These are phyloP conservation scores for Farysia itapuensis DNA, from an alignment of 1,284 basidiomycete species.

Conservation along the genomic window DNA sequence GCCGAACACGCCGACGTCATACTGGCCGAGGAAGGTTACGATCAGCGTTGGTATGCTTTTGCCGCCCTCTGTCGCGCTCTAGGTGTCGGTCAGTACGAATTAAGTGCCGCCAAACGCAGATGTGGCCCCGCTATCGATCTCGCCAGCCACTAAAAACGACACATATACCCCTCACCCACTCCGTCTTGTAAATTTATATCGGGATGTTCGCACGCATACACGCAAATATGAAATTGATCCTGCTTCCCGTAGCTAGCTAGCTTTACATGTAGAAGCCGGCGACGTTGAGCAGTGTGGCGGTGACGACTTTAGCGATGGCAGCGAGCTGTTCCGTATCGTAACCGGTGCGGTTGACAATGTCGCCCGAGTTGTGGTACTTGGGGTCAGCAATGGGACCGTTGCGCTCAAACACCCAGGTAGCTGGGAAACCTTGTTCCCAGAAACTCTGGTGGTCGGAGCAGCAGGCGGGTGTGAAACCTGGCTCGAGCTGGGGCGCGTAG, in stretches of 20 bases:
- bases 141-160: slow-evolving; percentile 4
- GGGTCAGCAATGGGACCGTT: slow-evolving; percentile 58
- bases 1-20: slow-evolving; percentile 13
- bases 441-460: slow-evolving; percentile 59
- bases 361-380: slow-evolving; percentile 58
- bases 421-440: slow-evolving; percentile 36
- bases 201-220: no score
- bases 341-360: slow-evolving; percentile 41
- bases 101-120: slow-evolving; percentile 11
- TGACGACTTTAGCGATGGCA: slow-evolving; percentile 48
- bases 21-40: slow-evolving; percentile 26
- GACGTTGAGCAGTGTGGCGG: slow-evolving; percentile 35
- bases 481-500: slow-evolving; percentile 48
- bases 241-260: no score
- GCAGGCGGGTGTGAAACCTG: slow-evolving; percentile 52
- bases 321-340: slow-evolving; percentile 57
- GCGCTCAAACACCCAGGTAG: slow-evolving; percentile 58
- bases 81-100: slow-evolving; percentile 21
- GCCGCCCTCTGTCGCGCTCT: slow-evolving; percentile 7
- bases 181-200: no score
- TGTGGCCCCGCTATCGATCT: slow-evolving; percentile 35
- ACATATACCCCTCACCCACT: no score
- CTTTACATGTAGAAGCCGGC: slow-evolving; percentile 14
- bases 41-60: slow-evolving; percentile 15
- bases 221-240: no score